Percentiles rank a stretch among this genome's conserved stretches.
Conservation (phyloP, 805 yeast species). For the Wickerhamomyces xylosicus region DNA sequence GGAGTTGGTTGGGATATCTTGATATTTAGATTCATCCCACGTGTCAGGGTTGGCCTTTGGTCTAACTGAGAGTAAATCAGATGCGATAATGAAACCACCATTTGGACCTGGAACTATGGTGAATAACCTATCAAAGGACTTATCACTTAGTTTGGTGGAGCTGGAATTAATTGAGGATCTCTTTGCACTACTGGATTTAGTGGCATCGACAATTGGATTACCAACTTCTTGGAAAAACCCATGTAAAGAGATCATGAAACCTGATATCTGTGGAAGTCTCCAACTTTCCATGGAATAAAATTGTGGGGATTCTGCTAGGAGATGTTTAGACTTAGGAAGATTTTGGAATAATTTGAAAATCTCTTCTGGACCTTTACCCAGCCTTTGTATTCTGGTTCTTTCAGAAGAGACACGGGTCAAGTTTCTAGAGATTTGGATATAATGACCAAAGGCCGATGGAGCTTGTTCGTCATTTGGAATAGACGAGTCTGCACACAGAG, state of each 20-base stretch:
- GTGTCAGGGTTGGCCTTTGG: slow-evolving; percentile 43
- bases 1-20: background rate
- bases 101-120: slow-evolving; percentile 61
- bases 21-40: slow-evolving; percentile 31
- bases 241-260: slow-evolving; percentile 71
- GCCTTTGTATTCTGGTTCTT: slow-evolving; percentile 44
- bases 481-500: slow-evolving; percentile 63
- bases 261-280: slow-evolving; percentile 61
- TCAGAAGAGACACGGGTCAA: slow-evolving; percentile 47
- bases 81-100: slow-evolving; percentile 66
- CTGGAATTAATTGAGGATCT: slow-evolving; percentile 14
- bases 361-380: slow-evolving; percentile 59
- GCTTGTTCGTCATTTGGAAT: slow-evolving; percentile 39
- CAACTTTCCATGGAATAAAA: slow-evolving; percentile 71
- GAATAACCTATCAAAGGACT: slow-evolving; percentile 82
- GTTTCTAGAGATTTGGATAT: slow-evolving; percentile 69
- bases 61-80: slow-evolving; percentile 69
- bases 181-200: slow-evolving; percentile 12
- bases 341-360: slow-evolving; percentile 52
- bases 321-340: slow-evolving; percentile 75
- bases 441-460: slow-evolving; percentile 48
- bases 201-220: slow-evolving; percentile 34
- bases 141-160: slow-evolving; percentile 34
- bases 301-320: slow-evolving; percentile 48
- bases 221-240: slow-evolving; percentile 72